Evolutionary conservation across 805 yeast genomes (phyloP), one percentile per base, ranked within the genome.

Genomic region (Nakazawaea holstii): DNA sequence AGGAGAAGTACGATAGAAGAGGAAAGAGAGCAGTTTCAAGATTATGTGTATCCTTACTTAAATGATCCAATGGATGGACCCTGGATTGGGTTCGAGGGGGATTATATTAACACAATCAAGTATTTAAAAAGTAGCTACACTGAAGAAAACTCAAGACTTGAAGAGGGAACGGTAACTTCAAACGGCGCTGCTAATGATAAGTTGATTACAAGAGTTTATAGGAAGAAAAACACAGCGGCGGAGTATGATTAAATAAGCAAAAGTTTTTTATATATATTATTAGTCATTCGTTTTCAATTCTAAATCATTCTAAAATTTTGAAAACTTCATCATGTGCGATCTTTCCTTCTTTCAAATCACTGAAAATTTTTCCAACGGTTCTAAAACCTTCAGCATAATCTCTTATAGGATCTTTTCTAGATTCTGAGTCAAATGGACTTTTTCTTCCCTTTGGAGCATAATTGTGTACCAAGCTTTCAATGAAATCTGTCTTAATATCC

Each of bases 81-180:
- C 8, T 72, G 81, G 76, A 64, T 77, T 24, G 83, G 81, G 9
- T 78, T 78, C 53, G 73, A 70, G 31, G 82, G 81, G 0, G 78
- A 78, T 52, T 64, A 61, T 45, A 66, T 77, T 10, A 70, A 74
- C 40, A 64, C 66, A 58, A 62, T 74, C 15, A 66, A 68, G 29
- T 70, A 58, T 26, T 10, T 15, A 8, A 31, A 24, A 8, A 11
- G 44, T 20, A 10, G n/a, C 27, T 8, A 10, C 20, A 20, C 10
- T 11, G 29, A 17, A 14, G 30, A 36, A 8, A 14, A 29, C 9
- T 13, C 27, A 2, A 17, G 39, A 30, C 6, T 17, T 13, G 17
- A 28, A 10, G 14, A 30, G 10, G 13, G 15, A 9, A 26, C 35
- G 28, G 8, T n/a, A 7, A 26, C 26, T 33, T 29, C 15, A 8